A percentile compares a stretch with the other conserved stretches of the same genome.
Conservation (phyloP, 352 stramenopile species). For the Globisporangium cystogenes region DNA sequence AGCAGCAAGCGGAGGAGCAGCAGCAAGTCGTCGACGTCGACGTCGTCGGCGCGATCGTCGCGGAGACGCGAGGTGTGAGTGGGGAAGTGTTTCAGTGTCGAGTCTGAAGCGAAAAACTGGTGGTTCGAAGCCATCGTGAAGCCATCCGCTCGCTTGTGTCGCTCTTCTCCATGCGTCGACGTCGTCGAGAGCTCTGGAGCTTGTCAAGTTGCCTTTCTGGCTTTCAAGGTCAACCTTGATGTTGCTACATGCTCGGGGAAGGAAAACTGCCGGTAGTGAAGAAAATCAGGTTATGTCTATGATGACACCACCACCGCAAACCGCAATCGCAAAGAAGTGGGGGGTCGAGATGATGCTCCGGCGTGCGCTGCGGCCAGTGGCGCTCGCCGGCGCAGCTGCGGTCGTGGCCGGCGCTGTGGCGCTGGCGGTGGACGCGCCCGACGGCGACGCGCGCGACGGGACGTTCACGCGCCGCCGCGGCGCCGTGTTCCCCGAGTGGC, state of each 20-base stretch:
- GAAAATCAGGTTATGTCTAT: no score
- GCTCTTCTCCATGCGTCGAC: no score
- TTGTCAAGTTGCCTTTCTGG: no score
- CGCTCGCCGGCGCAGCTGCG: conserved; percentile 14
- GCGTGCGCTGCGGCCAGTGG: conserved; percentile 15
- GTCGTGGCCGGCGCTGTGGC: conserved; percentile 14
- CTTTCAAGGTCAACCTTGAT: no score
- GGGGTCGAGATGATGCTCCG: conserved; percentile 19
- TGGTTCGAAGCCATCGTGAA: no score
- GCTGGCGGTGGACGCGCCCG: conserved; percentile 59
- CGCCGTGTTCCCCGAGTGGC: conserved; percentile 54
- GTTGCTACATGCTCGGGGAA: no score
- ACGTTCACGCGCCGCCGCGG: conserved; percentile 26
- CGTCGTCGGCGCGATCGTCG: background rate
- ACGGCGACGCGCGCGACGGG: conserved; percentile 48
- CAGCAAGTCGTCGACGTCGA: background rate
- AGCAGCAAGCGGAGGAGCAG: background rate
- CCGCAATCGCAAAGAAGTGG: no score
- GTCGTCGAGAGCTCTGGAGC: no score
- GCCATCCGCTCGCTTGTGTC: no score
- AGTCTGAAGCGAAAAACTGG: no score
- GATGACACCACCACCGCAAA: no score
- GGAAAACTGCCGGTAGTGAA: no score
- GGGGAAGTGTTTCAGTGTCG: background rate
- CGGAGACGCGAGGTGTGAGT: background rate